Conservation (phyloP, 495 filamentous ascomycete species). For the Delitschia confertaspora region DNA sequence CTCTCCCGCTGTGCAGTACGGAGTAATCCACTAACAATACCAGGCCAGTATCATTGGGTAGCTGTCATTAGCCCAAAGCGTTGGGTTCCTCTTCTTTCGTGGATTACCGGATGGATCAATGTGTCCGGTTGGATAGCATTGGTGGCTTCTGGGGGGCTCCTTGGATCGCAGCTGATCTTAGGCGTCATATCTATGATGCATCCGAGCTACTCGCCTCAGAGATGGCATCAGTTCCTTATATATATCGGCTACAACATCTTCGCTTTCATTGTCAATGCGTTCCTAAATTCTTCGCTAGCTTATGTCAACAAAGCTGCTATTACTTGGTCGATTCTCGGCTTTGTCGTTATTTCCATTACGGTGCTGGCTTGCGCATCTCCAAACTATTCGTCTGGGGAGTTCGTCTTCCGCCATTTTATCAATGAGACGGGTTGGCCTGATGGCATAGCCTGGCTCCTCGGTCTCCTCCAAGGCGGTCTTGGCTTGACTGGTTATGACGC, state of each 20-base stretch:
- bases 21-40: conserved; percentile 34
- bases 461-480: conserved; percentile 47
- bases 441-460: conserved; percentile 45
- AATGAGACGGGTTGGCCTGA: conserved; percentile 48
- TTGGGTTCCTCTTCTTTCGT: conserved; percentile 56
- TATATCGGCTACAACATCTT: conserved; percentile 58
- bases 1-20: conserved; percentile 24
- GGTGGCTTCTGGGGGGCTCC: conserved; percentile 33
- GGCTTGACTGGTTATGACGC: conserved; percentile 48
- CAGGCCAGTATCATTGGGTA: conserved; percentile 70
- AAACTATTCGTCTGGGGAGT: conserved; percentile 50
- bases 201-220: conserved; percentile 42
- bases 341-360: conserved; percentile 59
- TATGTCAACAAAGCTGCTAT: conserved; percentile 56
- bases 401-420: conserved; percentile 42
- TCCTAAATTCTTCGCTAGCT: conserved; percentile 53
- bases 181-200: conserved; percentile 41
- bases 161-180: conserved; percentile 41
- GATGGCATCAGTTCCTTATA: conserved; percentile 69
- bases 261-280: conserved; percentile 58
- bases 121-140: conserved; percentile 58
- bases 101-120: conserved; percentile 70
- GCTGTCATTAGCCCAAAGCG: conserved; percentile 51
- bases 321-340: conserved; percentile 59
- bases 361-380: conserved; percentile 55